Base-by-base conservation (phyloP, 345 rosid genomes). In the Bretschneidera sinensis region DNA sequence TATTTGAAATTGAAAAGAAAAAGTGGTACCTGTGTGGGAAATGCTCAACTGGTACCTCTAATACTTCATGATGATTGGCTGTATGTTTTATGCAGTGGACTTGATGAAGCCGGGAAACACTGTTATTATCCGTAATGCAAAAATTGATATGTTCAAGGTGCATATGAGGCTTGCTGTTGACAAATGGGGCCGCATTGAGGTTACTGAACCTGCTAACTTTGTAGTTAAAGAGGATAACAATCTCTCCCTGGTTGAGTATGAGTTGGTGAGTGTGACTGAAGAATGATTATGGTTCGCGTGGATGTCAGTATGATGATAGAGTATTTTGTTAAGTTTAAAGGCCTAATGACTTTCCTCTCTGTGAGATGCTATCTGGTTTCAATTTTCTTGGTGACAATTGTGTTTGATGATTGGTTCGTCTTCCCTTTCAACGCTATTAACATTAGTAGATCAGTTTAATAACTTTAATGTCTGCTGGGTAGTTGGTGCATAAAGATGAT, bases 151-250 rank as follows among this genome's bases (percentile, higher is more conserved):
- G 86, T 81, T 78, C 53, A 81, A 76, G 55, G 81, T 81, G 50
- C 76, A 81, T 0, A 76, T 81, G 83, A 78, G 86, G 71, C 62
- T 78, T 52, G 86, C 83, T 47, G 83, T 81, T 43, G 86, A 81
- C 74, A 81, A 76, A 76, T 82, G 83, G 83, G 86, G 86, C 48
- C 82, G 75, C 21, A 43, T 76, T 2, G 82, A 82, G 52, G 78
- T 59, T 48, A 65, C 64, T 7, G 76, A 79, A 31, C 80, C 82
- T 0, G 73, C 60, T 17, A 65, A 67, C 1, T 67, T 79, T 39
- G 67, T 20, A 47, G 78, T 82, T 48, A 76, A 76, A 51, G 78
- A 74, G 3, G 81, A 79, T 25, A 79, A 71, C 71, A 76, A 76
- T 74, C 8, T 76, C 62, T 74, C 81, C 0, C 76, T 71, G 21